Evolutionary conservation across 2,329 filamentous ascomycete genomes (phyloP), one percentile per base, ranked within the genome.

Genomic region (Dactylonectria macrodidyma): DNA sequence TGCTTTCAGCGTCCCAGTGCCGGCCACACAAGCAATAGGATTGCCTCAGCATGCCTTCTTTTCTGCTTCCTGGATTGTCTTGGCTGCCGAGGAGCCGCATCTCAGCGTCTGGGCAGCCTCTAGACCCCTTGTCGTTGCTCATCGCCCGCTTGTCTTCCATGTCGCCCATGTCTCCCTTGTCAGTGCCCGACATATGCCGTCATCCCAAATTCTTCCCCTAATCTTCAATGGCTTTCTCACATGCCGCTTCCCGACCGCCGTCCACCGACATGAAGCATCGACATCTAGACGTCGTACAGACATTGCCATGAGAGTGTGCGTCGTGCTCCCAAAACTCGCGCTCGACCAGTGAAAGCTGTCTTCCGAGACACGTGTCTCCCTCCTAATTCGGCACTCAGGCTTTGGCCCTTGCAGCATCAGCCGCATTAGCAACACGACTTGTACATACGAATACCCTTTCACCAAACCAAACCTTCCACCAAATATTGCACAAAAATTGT

Each of bases 71-170:
- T 36, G 14, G 6, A 33, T 46, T 48, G 33, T 66, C 64, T 66
- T 62, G 64, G 64, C 59, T 62, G 64, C 64, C 64, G 64, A 62
- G 52, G 59, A 66, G 64, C 64, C 64, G 64, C 64, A 66, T 62
- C 54, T 61, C 55, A 54, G 63, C 44, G 41, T 46, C 58, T 57
- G 24, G 46, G 51, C 57, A 24, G 14, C 26, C 26, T 30, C 26
- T 30, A 30, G 26, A 30, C 26, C 26, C 26, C 26, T 30, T 30
- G 26, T 30, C 26, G 26, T 30, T 30, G 26, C 26, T 30, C 16
- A 6, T n/a, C 22, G 47, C 47, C 47, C 24, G 11, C 47, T 30
- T 30, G 12, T n/a, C 22, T 22, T 24, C 47, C 24, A 8, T 44
- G 38, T 46, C 19, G 26, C 58, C 47, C 24, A 8, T 44, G 38